A percentile compares a stretch with the other conserved stretches of the same genome.
phyloP scores from a whole-genome alignment of 2,329 filamentous ascomycete genomes.

The Dothistroma pini region DNA sequence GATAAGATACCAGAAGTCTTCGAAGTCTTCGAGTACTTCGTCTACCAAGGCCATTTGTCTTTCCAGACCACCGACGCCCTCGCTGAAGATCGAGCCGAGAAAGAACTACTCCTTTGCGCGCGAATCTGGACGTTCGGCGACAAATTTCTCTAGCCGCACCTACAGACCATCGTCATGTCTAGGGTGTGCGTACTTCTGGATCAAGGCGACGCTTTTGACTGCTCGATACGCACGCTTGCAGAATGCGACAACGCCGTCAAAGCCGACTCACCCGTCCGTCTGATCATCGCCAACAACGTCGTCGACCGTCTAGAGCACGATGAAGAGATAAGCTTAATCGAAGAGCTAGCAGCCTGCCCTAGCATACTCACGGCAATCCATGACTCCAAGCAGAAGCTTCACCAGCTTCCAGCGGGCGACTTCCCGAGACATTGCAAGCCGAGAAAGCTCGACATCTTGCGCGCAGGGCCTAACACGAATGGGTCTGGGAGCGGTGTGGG shows the following conservation, averaged over 20 bases:
- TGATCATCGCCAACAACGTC: not conserved
- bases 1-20: not conserved
- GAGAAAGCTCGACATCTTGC: no score
- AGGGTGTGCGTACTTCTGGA: not conserved
- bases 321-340: not conserved
- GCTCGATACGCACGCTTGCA: not conserved
- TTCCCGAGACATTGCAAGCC: no score
- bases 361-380: not conserved
- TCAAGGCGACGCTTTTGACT: not conserved
- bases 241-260: not conserved
- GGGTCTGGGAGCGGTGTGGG: not conserved
- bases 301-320: not conserved
- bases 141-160: not conserved
- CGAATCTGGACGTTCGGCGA: slow-evolving; percentile 5
- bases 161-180: not conserved
- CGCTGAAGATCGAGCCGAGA: not conserved
- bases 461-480: not conserved
- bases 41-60: not conserved
- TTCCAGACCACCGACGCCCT: not conserved
- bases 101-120: not conserved
- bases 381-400: not conserved
- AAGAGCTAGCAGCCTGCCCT: not conserved
- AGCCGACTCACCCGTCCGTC: not conserved
- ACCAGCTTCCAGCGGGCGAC: not conserved
- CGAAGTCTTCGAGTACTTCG: not conserved